Evolutionary conservation across 495 filamentous ascomycete species (phyloP).

Genomic region (Annulohypoxylon moriforme): DNA sequence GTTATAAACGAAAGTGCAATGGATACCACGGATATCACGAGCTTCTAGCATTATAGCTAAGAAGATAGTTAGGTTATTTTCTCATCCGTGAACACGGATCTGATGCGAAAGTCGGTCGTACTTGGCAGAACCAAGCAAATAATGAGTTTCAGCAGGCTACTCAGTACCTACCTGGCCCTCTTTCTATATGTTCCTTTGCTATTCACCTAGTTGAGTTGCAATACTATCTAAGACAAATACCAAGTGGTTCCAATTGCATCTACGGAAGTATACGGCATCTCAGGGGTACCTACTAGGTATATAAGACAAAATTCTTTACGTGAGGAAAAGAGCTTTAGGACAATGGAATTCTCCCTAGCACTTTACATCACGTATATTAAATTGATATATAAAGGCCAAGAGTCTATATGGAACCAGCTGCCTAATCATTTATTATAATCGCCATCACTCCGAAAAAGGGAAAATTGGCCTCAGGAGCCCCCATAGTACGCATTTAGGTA

Average conservation of each 20-base stretch:
- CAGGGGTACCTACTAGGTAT: neutral
- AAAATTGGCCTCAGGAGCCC: neutral
- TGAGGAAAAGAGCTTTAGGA: slow-evolving; percentile 25
- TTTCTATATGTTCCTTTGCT: slow-evolving; percentile 24
- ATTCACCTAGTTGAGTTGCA: neutral
- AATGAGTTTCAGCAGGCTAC: neutral
- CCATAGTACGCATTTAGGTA: neutral
- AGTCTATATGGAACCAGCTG: neutral
- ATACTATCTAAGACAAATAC: slow-evolving; percentile 27
- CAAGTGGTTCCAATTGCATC: slow-evolving; percentile 16
- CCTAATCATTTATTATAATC: neutral
- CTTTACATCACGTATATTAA: neutral
- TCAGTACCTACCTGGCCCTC: neutral
- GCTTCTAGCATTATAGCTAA: neutral
- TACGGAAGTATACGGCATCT: neutral
- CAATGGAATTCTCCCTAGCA: neutral
- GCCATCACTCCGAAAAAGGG: neutral
- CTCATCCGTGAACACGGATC: neutral
- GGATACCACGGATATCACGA: neutral
- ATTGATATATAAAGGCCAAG: slow-evolving; percentile 24
- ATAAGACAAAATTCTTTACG: slow-evolving; percentile 27
- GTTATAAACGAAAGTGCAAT: neutral
- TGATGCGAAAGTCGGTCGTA: neutral
- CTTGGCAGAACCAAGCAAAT: neutral
- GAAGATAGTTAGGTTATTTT: neutral